These are phyloP conservation scores for Solanum pinnatisectum DNA, from an alignment of 257 asterid genomes.

Conservation along the genomic window DNA sequence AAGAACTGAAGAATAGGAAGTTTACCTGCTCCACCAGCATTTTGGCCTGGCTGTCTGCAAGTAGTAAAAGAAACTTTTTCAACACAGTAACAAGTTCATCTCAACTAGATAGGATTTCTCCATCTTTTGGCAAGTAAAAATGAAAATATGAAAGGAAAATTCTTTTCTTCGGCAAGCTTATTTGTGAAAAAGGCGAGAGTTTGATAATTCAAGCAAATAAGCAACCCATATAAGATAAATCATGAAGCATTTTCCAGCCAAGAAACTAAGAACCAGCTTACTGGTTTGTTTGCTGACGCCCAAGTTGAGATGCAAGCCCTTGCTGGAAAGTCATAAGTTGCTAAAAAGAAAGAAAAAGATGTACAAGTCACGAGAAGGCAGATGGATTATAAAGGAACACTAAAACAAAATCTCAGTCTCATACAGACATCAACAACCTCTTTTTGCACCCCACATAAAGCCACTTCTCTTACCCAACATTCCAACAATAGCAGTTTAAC, in stretches of 20 bases:
- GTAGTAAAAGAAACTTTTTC: not conserved
- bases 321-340: slow-evolving; percentile 38
- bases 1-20: not conserved
- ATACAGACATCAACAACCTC: not conserved
- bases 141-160: not conserved
- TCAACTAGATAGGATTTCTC: not conserved
- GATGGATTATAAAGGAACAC: not conserved
- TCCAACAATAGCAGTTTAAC: not conserved
- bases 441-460: not conserved
- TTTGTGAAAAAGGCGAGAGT: not conserved
- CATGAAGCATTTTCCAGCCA: not conserved
- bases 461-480: not conserved
- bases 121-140: not conserved
- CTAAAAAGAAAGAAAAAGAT: slow-evolving; percentile 14
- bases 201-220: not conserved
- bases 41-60: slow-evolving; percentile 28
- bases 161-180: not conserved
- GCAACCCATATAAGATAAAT: not conserved
- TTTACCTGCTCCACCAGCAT: slow-evolving; percentile 14
- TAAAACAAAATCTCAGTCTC: not conserved
- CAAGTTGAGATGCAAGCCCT: slow-evolving; percentile 35
- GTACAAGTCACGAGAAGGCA: not conserved
- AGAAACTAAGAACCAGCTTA: slow-evolving; percentile 14
- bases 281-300: slow-evolving; percentile 34
- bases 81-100: not conserved